Conservation (phyloP, 306 rosid genomes). For the Cucurbita moschata region DNA sequence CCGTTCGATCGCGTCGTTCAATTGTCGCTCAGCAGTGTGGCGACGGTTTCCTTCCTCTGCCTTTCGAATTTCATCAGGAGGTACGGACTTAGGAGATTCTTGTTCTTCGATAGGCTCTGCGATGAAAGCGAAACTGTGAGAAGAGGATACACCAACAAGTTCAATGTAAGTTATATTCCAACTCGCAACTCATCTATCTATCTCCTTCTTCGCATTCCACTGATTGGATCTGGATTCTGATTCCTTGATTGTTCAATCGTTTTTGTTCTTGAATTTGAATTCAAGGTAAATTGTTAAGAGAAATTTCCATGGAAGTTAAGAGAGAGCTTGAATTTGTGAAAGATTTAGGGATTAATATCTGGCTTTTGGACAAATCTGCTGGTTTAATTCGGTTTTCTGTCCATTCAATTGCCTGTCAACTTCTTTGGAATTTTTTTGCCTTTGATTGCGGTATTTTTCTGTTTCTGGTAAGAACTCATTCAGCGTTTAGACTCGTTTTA, state of each 20-base stretch:
- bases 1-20: slow-evolving; percentile 63
- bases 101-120: slow-evolving; percentile 72
- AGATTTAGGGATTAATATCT: not conserved
- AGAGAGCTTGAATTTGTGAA: not conserved
- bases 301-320: not conserved
- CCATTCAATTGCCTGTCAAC: not conserved
- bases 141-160: slow-evolving; percentile 43
- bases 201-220: not conserved
- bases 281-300: not conserved
- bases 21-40: slow-evolving; percentile 48
- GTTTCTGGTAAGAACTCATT: not conserved
- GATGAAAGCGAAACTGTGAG: slow-evolving; percentile 71
- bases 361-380: not conserved
- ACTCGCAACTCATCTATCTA: not conserved
- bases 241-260: not conserved
- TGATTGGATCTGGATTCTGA: not conserved
- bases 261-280: not conserved
- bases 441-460: not conserved
- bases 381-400: not conserved
- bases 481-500: not conserved
- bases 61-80: slow-evolving; percentile 41
- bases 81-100: slow-evolving; percentile 53
- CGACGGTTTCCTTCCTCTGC: slow-evolving; percentile 56
- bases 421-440: not conserved
- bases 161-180: slow-evolving; percentile 23